Evolutionary conservation across 331 rosid species (phyloP), one percentile per base, ranked within the genome.

Genomic region (Spiraea crenata): DNA sequence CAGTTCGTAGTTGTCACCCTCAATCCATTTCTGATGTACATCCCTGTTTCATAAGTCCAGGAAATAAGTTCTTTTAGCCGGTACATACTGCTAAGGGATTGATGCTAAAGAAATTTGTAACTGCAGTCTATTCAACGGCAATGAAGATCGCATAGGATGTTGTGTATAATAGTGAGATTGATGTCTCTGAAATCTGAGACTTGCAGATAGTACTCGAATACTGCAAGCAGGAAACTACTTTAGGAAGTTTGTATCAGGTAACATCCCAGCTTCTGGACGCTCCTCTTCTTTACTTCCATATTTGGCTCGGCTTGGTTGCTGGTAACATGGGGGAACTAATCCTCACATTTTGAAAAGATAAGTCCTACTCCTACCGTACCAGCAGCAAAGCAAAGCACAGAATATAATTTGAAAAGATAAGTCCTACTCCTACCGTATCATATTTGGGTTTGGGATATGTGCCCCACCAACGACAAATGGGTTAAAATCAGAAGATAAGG

Each of bases 21-120:
- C 99, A 6, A 91, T 95, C 99, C 99, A 95, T 78, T 91, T 91
- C 74, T 95, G 97, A 73, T 95, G 97, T 50, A 95, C 99, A 72
- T 95, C 99, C 81, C 99, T 95, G 93, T 82, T 84, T 74, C 25
- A 75, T 16, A 45, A 37, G 54, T 14, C 5, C 69, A 9, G 57
- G 6, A 50, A 42, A 63, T 8, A 20, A 41, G 44, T 74, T 41
- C 44, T 5, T 57, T 64, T 40, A 14, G 71, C 57, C 12, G 35
- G 35, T 19, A 46, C 6, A 63, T 17, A 44, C 34, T 45, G 2
- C 46, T 17, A 42, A 16, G 19, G 52, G 25, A 45, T 41, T 47
- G 13, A 9, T 39, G 35, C 16, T 13, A 38, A 44, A 34, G 19
- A n/a, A 49, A 48, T 66, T 45, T 7, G 47, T 3, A 38, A 49